Conservation (phyloP, 371 early-diverging fungal species). For the Zychaea mexicana region DNA sequence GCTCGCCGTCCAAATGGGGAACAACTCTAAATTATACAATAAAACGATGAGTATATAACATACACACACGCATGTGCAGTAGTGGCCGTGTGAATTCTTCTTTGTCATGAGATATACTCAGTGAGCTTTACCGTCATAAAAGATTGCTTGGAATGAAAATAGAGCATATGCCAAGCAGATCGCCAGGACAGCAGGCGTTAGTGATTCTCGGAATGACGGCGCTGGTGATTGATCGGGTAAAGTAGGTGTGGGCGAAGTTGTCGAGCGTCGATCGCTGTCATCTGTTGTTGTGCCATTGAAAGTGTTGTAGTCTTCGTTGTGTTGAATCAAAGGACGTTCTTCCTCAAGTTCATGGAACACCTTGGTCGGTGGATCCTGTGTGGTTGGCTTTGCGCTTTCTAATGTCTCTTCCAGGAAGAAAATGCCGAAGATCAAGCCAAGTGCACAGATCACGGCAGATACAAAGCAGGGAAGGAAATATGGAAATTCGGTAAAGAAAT, state of each 20-base stretch:
- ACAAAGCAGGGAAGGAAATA: conserved; percentile 88
- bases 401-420: conserved; percentile 80
- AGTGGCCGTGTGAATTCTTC: neutral
- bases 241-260: conserved; percentile 15
- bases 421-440: conserved; percentile 69
- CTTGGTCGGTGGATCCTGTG: neutral
- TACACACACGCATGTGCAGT: too few relatives aligned
- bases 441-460: conserved; percentile 59
- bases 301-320: neutral
- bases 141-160: conserved; percentile 44
- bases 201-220: conserved; percentile 32
- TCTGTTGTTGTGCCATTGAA: neutral
- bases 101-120: neutral
- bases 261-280: neutral
- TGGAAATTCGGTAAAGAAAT: conserved; percentile 70
- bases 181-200: conserved; percentile 40
- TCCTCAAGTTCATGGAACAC: neutral
- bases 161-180: conserved; percentile 36
- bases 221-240: neutral
- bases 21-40: conserved; percentile 20
- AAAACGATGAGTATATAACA: neutral
- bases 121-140: conserved; percentile 41
- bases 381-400: neutral
- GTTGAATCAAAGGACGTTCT: neutral
- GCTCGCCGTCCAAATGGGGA: conserved; percentile 26